Conservation (phyloP, 2,329 filamentous ascomycete genomes). For the Diaporthe destruens region DNA sequence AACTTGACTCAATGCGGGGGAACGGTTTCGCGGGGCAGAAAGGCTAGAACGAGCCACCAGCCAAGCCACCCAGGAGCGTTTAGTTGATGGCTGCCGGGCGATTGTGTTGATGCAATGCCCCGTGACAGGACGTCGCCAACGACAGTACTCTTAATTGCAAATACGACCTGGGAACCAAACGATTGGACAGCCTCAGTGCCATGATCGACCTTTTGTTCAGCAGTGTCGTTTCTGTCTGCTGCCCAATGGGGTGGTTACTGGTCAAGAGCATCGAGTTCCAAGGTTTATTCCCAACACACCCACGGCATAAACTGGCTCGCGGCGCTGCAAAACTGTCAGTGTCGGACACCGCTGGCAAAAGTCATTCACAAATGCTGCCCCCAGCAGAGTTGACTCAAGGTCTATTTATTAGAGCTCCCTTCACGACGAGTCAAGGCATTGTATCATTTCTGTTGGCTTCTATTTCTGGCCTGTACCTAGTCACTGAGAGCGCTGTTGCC, state of each 20-base stretch:
- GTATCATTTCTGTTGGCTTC: neutral
- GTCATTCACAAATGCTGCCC: neutral
- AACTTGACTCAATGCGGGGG: neutral
- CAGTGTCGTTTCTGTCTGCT: neutral
- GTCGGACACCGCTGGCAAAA: neutral
- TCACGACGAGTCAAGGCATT: neutral
- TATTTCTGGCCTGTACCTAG: constrained; percentile 8
- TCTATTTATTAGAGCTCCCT: neutral
- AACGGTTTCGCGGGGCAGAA: constrained; percentile 7
- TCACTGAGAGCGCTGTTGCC: neutral
- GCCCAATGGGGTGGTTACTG: neutral
- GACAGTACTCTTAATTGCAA: constrained; percentile 1
- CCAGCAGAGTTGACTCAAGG: neutral
- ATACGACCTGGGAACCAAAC: constrained; percentile 13
- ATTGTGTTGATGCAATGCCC: neutral
- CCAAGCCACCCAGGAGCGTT: neutral
- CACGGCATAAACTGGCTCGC: neutral
- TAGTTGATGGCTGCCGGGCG: neutral
- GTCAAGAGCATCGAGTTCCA: neutral
- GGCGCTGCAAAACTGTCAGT: neutral
- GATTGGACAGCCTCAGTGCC: neutral
- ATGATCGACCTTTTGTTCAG: neutral
- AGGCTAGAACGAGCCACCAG: neutral
- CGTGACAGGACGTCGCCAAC: neutral
- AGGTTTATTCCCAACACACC: neutral